Evolutionary conservation across 768 basidiomycete species (phyloP).

Genomic region (Suillus alpinus): DNA sequence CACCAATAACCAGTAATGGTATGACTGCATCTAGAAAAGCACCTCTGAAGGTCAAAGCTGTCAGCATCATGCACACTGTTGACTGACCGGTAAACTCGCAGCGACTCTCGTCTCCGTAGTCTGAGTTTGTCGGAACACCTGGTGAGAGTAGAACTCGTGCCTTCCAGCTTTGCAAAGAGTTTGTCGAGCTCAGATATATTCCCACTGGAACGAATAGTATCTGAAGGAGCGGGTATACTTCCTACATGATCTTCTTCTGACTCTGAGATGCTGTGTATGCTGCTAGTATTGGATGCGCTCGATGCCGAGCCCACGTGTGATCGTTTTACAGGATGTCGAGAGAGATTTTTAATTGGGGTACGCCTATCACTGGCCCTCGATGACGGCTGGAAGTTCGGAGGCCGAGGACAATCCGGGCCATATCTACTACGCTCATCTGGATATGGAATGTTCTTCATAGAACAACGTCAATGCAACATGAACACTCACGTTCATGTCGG

Average conservation of each 20-base stretch:
- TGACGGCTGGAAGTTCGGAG: conserved; percentile 43
- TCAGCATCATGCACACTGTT: conserved; percentile 17
- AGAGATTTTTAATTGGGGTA: neutral
- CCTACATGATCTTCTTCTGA: conserved; percentile 25
- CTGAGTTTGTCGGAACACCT: conserved; percentile 6
- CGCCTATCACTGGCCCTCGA: conserved; percentile 27
- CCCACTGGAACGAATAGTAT: conserved; percentile 13
- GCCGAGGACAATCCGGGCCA: conserved; percentile 62
- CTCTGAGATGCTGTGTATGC: conserved; percentile 32
- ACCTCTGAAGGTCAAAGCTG: too few species aligned
- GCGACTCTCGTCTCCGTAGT: conserved; percentile 35
- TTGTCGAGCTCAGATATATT: conserved; percentile 39
- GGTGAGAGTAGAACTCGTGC: conserved; percentile 1
- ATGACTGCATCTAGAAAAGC: too few species aligned
- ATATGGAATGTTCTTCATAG: conserved; percentile 63
- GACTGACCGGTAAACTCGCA: conserved; percentile 42
- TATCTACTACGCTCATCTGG: conserved; percentile 68
- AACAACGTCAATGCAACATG: conserved; percentile 37
- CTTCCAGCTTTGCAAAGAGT: conserved; percentile 39
- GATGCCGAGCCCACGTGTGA: conserved; percentile 25
- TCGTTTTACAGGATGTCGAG: conserved; percentile 20
- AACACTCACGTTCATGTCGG: too few species aligned
- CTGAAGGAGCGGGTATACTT: conserved; percentile 12
- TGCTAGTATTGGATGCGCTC: conserved; percentile 30
- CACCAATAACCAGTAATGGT: too few species aligned